phyloP scores from a whole-genome alignment of 352 stramenopile species.

The Thalassiosira ordinaria region DNA sequence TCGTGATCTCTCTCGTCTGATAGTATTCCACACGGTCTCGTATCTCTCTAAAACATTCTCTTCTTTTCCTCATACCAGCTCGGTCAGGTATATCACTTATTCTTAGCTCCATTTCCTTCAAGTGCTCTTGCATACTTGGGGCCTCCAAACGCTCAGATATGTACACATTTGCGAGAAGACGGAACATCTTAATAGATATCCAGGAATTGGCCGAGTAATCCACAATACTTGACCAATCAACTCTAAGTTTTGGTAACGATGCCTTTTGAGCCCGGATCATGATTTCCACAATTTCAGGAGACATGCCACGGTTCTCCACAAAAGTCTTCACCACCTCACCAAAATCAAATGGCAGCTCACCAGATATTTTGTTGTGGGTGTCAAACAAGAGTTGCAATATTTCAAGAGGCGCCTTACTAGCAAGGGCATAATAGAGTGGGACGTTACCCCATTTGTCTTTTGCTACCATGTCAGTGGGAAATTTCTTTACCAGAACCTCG shows the following conservation, averaged over 20 bases:
- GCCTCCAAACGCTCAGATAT: not conserved
- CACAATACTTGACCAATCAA: no score
- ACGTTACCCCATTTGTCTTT: constrained; percentile 33
- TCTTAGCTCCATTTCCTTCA: not conserved
- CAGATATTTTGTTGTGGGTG: no score
- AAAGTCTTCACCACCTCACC: not conserved
- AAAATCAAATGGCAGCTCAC: not conserved
- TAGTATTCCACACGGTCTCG: no score
- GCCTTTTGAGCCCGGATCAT: not conserved
- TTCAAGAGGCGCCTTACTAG: constrained; percentile 16
- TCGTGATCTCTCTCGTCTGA: not conserved
- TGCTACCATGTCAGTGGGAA: constrained; percentile 16
- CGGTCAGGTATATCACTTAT: no score
- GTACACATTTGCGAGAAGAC: not conserved
- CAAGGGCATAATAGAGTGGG: constrained; percentile 34
- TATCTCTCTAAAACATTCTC: no score
- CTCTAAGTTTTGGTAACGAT: not conserved
- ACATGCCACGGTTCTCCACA: not conserved
- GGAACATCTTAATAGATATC: no score
- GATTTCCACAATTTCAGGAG: not conserved
- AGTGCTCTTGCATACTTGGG: not conserved
- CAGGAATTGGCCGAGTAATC: no score
- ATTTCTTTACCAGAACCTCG: constrained; percentile 19
- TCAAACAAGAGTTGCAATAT: constrained; percentile 24
- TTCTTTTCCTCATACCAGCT: no score